Percentiles rank a stretch among this genome's conserved stretches.
Conservation (phyloP, 306 rosid genomes). For the Mucuna pruriens region DNA sequence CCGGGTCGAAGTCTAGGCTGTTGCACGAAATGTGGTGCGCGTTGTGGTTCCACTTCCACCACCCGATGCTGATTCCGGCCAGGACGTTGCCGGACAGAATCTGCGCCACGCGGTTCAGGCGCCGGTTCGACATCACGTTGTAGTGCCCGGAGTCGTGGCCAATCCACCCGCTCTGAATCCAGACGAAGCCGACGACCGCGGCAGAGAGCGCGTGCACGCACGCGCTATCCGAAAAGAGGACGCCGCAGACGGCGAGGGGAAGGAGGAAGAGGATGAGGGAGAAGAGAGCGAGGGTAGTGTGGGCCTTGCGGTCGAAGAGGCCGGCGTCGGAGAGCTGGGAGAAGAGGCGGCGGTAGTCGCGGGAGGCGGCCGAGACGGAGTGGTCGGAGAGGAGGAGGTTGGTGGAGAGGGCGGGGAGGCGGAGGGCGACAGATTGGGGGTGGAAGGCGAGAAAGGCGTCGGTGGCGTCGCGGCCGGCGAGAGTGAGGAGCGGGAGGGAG, state of each 20-base stretch:
- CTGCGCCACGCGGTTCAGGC: constrained; percentile 51
- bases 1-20: constrained; percentile 78
- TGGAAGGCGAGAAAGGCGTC: constrained; percentile 83
- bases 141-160: constrained; percentile 87
- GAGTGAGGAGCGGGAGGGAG: constrained; percentile 53
- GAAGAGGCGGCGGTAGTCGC: constrained; percentile 55
- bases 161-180: constrained; percentile 79
- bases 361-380: constrained; percentile 64
- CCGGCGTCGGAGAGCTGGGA: constrained; percentile 48
- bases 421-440: constrained; percentile 55
- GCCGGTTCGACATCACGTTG: constrained; percentile 46
- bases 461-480: constrained; percentile 84
- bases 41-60: constrained; percentile 90
- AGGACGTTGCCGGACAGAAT: constrained; percentile 70
- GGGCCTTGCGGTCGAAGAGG: constrained; percentile 65
- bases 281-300: constrained; percentile 36
- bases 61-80: constrained; percentile 74
- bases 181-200: constrained; percentile 53
- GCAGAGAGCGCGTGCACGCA: constrained; percentile 52
- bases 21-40: constrained; percentile 77
- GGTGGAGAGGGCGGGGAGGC: constrained; percentile 55
- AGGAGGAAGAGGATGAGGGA: constrained; percentile 40
- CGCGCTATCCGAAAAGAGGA: constrained; percentile 46
- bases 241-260: constrained; percentile 52
- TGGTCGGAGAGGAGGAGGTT: constrained; percentile 55